Evolutionary conservation across 202 grass and related monocot genomes (phyloP), one percentile per base, ranked within the genome.

Genomic region (Panicum hallii): DNA sequence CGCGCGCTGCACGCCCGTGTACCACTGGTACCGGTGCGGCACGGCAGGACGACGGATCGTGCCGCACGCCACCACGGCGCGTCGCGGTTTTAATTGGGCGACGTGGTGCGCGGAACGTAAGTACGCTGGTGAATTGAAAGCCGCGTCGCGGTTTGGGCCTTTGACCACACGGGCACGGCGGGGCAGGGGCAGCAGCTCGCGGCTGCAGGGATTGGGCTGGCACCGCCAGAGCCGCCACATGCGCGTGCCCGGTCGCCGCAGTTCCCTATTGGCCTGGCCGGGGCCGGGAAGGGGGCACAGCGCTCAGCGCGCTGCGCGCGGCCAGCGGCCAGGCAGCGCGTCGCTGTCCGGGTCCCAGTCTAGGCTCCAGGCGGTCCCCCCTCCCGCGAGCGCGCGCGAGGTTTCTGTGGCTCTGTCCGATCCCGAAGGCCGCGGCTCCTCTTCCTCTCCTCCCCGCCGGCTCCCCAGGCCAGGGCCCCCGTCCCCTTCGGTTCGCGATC

Each of bases 321-420:
- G n/a, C 69, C 73, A 9, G 26, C n/a, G 20, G 3, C 34, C 46
- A 8, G 13, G 57, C 41, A 40, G 12, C 4, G 79, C 79, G 20
- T 41, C 38, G 79, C 79, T 70, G 64, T 81, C 64, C 79, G 66
- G 50, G 79, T 57, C 66, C 66, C 65, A 57, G 79, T 57, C 66
- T 50, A 57, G 49, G 3, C 6, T 8, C 34, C 34, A 38, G 28
- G n/a, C 20, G 44, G 60, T 79, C 77, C 77, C 72, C 13, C 32
- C 26, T 26, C 26, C 26, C 26, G 26, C 26, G 26, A 26, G 26
- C 26, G 26, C 26, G 26, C 26, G 26, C 26, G 47, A 48, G 46
- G 9, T 11, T 47, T 47, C 46, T 11, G 46, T 34, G 34, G 2
- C 3, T 34, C 34, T 34, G 34, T 34, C 34, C 34, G 34, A 34